Evolutionary conservation across 2,329 filamentous ascomycete genomes (phyloP), one percentile per base, ranked within the genome.

Genomic region (Fusarium hostae): DNA sequence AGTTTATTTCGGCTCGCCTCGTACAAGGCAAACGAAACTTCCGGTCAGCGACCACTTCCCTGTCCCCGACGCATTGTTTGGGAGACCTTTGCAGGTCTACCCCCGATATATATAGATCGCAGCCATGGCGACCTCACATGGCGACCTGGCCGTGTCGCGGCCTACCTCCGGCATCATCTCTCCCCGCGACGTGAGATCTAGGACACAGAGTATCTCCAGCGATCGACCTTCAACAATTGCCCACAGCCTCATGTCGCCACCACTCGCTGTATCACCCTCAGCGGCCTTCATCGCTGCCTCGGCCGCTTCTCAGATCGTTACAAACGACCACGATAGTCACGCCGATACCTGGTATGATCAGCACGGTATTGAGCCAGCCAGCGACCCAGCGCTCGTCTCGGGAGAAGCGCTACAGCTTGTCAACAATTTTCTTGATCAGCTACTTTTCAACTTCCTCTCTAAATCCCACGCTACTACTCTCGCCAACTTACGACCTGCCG

Each of bases 361-460:
- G 68, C 87, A 92, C 73, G 89, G 89, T 55, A 86, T 91, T 60
- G 88, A 91, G 72, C 87, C 89, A 2, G 88, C 88, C 8, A 86
- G 87, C 63, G 91, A 93, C 73, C 89, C 91, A 22, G 92, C 92
- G 22, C 80, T 92, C 52, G 92, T 97, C 63, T 91, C 94, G 2
- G 85, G 87, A 4, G 87, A 88, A 32, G 93, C 96, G 1, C 84
- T 98, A 40, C 86, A 87, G 44, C 87, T 97, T 13, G 88, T 98
- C 78, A 99, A 99, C 82, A 90, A 88, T 76, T 99, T 99, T 78
- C 88, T 99, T 69, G 96, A 99, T 80, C 94, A 98, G 78, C 86
- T 98, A 8, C 87, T 99, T 9, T 97, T 95, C 84, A 95, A 94
- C 77, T 92, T 98, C 70, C 88, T 99, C n/a, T 89, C 90, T 30